A percentile compares a stretch with the other conserved stretches of the same genome.
Evolutionary conservation across 306 rosid genomes (phyloP).

Genomic region (Rubus parviflorus): DNA sequence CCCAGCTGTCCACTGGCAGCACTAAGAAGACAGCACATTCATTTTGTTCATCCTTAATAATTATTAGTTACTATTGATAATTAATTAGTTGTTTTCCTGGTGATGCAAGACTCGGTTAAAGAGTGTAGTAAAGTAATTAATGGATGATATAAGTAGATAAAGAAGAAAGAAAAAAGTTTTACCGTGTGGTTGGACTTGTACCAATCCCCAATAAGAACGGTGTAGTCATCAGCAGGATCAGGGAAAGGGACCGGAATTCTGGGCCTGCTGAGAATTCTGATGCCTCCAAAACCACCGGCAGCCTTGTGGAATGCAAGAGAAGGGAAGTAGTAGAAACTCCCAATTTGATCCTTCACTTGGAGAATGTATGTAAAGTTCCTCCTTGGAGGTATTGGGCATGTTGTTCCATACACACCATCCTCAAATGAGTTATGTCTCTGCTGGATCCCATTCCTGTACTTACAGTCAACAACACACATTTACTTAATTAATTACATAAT

Average conservation of each 20-base stretch:
- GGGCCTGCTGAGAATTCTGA: conserved; percentile 93
- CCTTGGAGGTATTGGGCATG: conserved; percentile 95
- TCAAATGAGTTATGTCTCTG: conserved; percentile 87
- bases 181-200: conserved; percentile 89
- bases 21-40: neutral
- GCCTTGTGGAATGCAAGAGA: conserved; percentile 95
- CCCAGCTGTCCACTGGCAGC: conserved; percentile 14
- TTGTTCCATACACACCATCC: conserved; percentile 88
- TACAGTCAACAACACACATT: no score
- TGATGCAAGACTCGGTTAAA: no score
- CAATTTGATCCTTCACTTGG: conserved; percentile 97
- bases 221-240: conserved; percentile 83
- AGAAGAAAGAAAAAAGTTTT: neutral
- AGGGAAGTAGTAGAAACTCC: conserved; percentile 90
- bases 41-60: neutral
- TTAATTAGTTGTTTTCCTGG: no score
- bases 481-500: neutral
- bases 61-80: neutral
- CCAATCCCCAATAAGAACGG: conserved; percentile 95
- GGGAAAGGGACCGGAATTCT: conserved; percentile 91
- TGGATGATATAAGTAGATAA: neutral
- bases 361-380: conserved; percentile 87
- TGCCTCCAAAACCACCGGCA: conserved; percentile 96
- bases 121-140: no score
- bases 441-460: conserved; percentile 77